Evolutionary conservation across 2,329 filamentous ascomycete species (phyloP), one percentile per base, ranked within the genome.

Genomic region (Dactylellina sp.): DNA sequence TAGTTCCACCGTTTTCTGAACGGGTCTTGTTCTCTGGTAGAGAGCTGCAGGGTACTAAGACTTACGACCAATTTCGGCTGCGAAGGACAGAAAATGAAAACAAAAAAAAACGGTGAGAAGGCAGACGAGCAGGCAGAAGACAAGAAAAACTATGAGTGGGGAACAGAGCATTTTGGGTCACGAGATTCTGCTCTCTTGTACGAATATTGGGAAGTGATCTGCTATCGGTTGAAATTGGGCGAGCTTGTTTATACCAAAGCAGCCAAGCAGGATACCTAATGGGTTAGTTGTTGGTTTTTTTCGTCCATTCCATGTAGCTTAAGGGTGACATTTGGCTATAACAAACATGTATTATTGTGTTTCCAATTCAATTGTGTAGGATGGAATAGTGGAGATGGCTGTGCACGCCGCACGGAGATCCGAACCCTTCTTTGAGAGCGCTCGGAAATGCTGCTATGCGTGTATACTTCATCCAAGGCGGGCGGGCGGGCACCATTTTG

Each of bases 31-130:
- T 46, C 46, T 57, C 28, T 16, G 53, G 59, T 42, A 72, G 68
- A 65, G 53, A 64, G 68, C 68, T 72, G 68, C 68, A 72, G 68
- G 68, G 52, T 72, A 72, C 39, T 72, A 55, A 56, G 47, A 53
- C 50, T 39, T 28, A 35, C 40, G 20, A 50, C 39, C 32, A 68
- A 68, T 68, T 22, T 68, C 63, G 63, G 63, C 28, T 59, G 16
- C 32, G 59, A 24, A 56, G 62, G 25, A 59, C n/a, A n/a, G n/a
- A n/a, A n/a, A n/a, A n/a, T n/a, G n/a, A n/a, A n/a, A n/a, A n/a
- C 42, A 20, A 42, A 70, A 62, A 49, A n/a, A n/a, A n/a, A n/a
- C n/a, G n/a, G n/a, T 14, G 40, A 32, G 28, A 32, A 22, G 18
- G 25, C 28, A 16, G 50, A 25, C n/a, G 35, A 39, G 28, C 49